These are phyloP conservation scores for Huntiella abstrusa DNA, from an alignment of 2,329 filamentous ascomycete genomes.

Conservation along the genomic window DNA sequence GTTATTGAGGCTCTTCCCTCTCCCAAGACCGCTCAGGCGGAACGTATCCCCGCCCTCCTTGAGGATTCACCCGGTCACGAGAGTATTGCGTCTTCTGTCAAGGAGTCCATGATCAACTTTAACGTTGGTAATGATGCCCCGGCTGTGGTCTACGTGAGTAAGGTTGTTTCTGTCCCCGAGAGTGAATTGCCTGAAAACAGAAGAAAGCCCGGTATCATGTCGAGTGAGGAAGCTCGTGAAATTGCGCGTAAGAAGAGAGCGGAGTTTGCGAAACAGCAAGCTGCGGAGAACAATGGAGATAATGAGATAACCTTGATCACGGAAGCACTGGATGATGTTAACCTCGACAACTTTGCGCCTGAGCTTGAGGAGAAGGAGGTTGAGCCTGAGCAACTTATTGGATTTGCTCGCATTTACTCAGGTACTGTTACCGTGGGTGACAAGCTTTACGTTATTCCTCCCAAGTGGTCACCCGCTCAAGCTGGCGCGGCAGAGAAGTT, in stretches of 20 bases:
- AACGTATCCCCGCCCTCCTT: constrained; percentile 61
- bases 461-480: constrained; percentile 74
- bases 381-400: constrained; percentile 76
- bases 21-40: constrained; percentile 59
- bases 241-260: constrained; percentile 74
- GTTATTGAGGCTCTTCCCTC: constrained; percentile 86
- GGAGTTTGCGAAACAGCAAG: constrained; percentile 66
- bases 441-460: constrained; percentile 73
- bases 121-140: constrained; percentile 52
- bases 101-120: constrained; percentile 68
- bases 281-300: constrained; percentile 26
- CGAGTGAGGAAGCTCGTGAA: constrained; percentile 75
- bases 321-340: constrained; percentile 20
- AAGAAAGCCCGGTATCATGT: constrained; percentile 51
- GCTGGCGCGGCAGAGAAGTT: constrained; percentile 56
- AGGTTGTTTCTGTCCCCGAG: constrained; percentile 90
- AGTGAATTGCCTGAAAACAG: constrained; percentile 83
- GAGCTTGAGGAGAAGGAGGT: constrained; percentile 36
- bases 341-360: constrained; percentile 33
- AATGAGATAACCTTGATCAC: constrained; percentile 15
- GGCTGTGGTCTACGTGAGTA: constrained; percentile 87
- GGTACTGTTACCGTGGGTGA: constrained; percentile 81
- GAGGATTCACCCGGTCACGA: constrained; percentile 60
- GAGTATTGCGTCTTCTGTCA: constrained; percentile 48
- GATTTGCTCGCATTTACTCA: constrained; percentile 86